phyloP scores from a whole-genome alignment of 2,329 filamentous ascomycete genomes.

The Diaporthe longicolla region DNA sequence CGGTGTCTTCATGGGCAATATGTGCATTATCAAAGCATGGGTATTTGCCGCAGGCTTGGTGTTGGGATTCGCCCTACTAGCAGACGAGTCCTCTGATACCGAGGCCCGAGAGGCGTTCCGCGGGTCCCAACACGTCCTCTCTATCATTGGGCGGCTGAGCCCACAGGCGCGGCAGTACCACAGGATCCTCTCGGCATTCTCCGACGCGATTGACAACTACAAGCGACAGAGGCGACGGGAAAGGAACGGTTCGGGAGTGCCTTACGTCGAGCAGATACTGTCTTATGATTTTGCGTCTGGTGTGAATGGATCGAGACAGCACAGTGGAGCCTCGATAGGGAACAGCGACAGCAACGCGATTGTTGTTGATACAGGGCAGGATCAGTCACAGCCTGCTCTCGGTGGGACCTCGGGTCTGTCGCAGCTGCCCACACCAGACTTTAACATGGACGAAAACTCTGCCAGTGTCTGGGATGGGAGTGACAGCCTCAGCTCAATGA shows the following conservation, averaged over 20 bases:
- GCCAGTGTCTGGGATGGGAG: conserved; percentile 32
- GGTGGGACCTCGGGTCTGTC: background rate
- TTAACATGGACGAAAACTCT: conserved; percentile 8
- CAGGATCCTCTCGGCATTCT: conserved; percentile 43
- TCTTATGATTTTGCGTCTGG: conserved; percentile 34
- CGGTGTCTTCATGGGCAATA: conserved; percentile 43
- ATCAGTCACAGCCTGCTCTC: background rate
- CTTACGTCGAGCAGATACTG: conserved; percentile 35
- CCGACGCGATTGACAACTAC: conserved; percentile 41
- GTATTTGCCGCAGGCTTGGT: conserved; percentile 41
- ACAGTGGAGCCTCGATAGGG: background rate
- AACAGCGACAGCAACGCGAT: no score
- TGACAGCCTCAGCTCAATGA: conserved; percentile 30
- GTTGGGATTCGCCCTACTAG: conserved; percentile 40
- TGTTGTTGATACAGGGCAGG: conserved; percentile 2
- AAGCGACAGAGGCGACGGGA: conserved; percentile 27
- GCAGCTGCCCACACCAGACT: conserved; percentile 28
- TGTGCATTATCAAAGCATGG: conserved; percentile 43
- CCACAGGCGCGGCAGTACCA: conserved; percentile 45
- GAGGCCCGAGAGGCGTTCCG: conserved; percentile 43
- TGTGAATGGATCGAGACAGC: conserved; percentile 3
- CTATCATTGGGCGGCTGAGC: conserved; percentile 34
- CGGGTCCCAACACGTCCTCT: conserved; percentile 37
- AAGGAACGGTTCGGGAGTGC: background rate
- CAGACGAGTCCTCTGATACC: conserved; percentile 40